A percentile compares a stretch with the other conserved stretches of the same genome.
Evolutionary conservation across 441 rosid genomes (phyloP).

Genomic region (Pelargonium fulgidum): DNA sequence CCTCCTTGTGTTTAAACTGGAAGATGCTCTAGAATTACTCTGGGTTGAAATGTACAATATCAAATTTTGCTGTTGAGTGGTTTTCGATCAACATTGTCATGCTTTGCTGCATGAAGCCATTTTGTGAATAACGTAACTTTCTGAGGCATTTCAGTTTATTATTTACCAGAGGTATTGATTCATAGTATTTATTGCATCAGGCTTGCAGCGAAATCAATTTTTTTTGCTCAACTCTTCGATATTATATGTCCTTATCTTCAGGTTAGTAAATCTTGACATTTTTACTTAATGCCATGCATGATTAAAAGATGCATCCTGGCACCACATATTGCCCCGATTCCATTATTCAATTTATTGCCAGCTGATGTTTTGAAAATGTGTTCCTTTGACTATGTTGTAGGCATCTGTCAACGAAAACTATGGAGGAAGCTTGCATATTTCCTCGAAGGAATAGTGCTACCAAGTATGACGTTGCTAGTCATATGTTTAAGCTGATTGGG

Average conservation of each 20-base stretch:
- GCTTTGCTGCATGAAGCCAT: constrained; percentile 2
- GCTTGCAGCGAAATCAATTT: constrained; percentile 42
- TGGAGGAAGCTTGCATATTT: constrained; percentile 57
- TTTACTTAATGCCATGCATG: constrained; percentile 1
- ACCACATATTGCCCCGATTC: not conserved
- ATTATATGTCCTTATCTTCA: constrained; percentile 52
- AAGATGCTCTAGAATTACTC: not conserved
- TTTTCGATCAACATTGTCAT: not conserved
- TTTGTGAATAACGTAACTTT: not conserved
- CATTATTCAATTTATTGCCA: not conserved
- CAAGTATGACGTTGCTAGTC: not conserved
- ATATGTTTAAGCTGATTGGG: not conserved
- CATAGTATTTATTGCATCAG: constrained; percentile 32
- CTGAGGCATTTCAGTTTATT: not conserved
- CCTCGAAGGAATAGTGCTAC: constrained; percentile 16
- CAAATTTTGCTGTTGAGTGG: not conserved
- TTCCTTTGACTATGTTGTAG: constrained; percentile 24
- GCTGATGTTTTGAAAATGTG: no score
- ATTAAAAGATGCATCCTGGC: not conserved
- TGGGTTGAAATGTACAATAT: no score
- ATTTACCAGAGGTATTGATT: not conserved
- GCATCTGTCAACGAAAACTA: constrained; percentile 53
- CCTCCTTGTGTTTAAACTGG: constrained; percentile 1
- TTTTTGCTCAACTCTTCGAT: constrained; percentile 45
- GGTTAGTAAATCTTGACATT: constrained; percentile 34